Base-by-base conservation (phyloP, 805 yeast species). In the Metschnikowia dekortorum region DNA sequence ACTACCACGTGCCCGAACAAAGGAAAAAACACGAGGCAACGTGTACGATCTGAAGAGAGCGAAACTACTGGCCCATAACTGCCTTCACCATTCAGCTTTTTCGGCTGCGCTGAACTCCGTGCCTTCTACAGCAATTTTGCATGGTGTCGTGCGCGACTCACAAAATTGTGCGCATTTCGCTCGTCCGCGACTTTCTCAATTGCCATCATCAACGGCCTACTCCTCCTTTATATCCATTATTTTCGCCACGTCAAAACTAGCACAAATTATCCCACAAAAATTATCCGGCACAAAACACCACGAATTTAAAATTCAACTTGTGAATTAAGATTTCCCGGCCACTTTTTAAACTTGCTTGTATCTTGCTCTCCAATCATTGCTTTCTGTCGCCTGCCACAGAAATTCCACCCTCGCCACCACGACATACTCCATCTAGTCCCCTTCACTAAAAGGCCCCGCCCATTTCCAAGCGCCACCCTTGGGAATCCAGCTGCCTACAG, bases 141-240 rank as follows among this genome's bases (percentile, higher is more conserved):
- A 42, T 8, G 30, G 13, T 37, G 45, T 32, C 37, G 45, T 42
- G 45, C 45, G n/a, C 31, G 4, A 6, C 37, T 8, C 45, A 42
- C 37, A n/a, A 42, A 33, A 42, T 33, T 32, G 45, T 42, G 45
- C 45, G 45, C 45, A 33, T 33, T 42, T 42, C 30, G 30, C 38
- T 42, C 45, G 45, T 32, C 45, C 45, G 45, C 45, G 32, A 33
- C 45, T 39, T 34, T 37, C 45, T 42, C 37, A 34, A n/a, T 42
- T 42, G 45, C 45, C 53, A 47, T 51, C 53, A 47, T 44, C 53
- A 47, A 51, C 53, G 44, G 53, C 42, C 44, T n/a, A 43, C 35
- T 35, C 39, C 46, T 35, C 46, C 35, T 34, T 30, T n/a, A 30
- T 16, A 10, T 26, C 33, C 14, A 22, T 33, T 26, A 35, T 44